Conservation (phyloP, 257 asterid species). For the Rhazya stricta region DNA sequence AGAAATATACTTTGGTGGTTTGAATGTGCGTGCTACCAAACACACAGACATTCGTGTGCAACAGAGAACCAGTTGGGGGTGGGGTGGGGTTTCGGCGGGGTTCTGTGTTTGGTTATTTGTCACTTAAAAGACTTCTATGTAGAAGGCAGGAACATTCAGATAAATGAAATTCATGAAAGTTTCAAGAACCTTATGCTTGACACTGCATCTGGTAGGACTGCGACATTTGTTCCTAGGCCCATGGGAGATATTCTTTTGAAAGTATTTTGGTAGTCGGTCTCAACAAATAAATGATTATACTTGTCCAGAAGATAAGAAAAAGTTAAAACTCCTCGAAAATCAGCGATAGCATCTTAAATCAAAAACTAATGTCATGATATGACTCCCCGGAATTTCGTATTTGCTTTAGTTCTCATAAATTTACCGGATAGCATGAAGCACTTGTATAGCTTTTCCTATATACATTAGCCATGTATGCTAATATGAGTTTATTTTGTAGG, state of each 20-base stretch:
- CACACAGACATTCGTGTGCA: too few species aligned
- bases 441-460: neutral
- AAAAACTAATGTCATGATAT: neutral
- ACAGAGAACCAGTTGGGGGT: too few species aligned
- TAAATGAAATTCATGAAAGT: neutral
- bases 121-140: neutral
- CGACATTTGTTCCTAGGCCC: neutral
- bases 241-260: neutral
- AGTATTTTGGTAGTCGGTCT: neutral
- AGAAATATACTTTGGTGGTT: neutral
- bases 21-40: neutral
- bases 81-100: too few species aligned
- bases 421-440: neutral
- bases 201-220: neutral
- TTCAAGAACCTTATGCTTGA: neutral
- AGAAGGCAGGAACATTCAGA: neutral
- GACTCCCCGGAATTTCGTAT: neutral
- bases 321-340: neutral
- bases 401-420: neutral
- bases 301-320: neutral
- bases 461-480: conserved; percentile 7
- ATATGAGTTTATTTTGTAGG: conserved; percentile 38
- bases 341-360: neutral
- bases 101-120: neutral
- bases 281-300: neutral